A percentile compares a stretch with the other conserved stretches of the same genome.
These are phyloP conservation scores for Copromyces sp. DNA, from an alignment of 495 filamentous ascomycete species.

Conservation along the genomic window DNA sequence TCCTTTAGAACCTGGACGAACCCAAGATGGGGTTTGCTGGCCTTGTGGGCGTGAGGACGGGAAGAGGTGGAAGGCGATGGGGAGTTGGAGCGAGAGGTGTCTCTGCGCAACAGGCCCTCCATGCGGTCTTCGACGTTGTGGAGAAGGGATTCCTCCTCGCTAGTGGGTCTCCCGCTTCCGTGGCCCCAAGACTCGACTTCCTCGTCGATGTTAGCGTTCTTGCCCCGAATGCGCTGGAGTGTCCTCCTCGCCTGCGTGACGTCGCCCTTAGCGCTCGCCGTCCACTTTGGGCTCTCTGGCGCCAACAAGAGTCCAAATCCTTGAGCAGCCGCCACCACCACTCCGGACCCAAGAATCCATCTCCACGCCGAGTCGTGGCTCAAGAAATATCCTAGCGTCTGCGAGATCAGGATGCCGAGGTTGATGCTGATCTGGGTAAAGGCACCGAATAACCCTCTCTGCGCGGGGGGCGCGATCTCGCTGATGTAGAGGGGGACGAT, in stretches of 20 bases:
- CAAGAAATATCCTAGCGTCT: slow-evolving; percentile 77
- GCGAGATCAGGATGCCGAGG: slow-evolving; percentile 78
- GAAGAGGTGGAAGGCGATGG: slow-evolving; percentile 6
- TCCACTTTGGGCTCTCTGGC: slow-evolving; percentile 79
- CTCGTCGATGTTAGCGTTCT: slow-evolving; percentile 55
- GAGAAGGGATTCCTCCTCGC: slow-evolving; percentile 42
- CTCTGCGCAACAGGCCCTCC: slow-evolving; percentile 11
- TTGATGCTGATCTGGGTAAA: slow-evolving; percentile 93
- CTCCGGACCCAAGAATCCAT: slow-evolving; percentile 66
- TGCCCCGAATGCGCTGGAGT: slow-evolving; percentile 65
- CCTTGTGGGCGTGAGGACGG: slow-evolving; percentile 25
- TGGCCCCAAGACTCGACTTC: slow-evolving; percentile 59
- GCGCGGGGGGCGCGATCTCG: slow-evolving; percentile 69
- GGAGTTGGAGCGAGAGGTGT: slow-evolving; percentile 7
- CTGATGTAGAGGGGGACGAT: slow-evolving; percentile 95
- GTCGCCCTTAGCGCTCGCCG: slow-evolving; percentile 55
- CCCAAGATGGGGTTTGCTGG: slow-evolving; percentile 42
- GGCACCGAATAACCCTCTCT: slow-evolving; percentile 78
- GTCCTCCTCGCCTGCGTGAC: slow-evolving; percentile 49
- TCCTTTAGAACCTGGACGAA: slow-evolving; percentile 56
- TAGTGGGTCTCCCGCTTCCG: slow-evolving; percentile 21
- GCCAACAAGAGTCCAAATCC: slow-evolving; percentile 55
- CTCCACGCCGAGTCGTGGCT: slow-evolving; percentile 72
- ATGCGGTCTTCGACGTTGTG: slow-evolving; percentile 7
- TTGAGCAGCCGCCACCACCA: slow-evolving; percentile 55